Evolutionary conservation across 78 protist genomes (phyloP), one percentile per base, ranked within the genome.

Genomic region (Dictyostelium citrinum): DNA sequence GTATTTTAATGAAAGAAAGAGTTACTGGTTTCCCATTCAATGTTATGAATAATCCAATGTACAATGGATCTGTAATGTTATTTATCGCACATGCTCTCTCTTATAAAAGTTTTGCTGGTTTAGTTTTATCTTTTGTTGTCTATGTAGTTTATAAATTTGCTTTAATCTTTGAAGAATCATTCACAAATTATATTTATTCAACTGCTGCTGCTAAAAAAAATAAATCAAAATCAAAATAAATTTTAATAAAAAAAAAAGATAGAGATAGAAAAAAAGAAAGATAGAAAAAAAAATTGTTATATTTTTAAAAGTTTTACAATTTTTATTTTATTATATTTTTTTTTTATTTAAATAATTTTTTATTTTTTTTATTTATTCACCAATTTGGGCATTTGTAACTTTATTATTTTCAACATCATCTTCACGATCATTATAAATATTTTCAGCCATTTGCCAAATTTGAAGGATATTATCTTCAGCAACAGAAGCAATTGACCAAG

Each of bases 381-480:
- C 95, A 5, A 90, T 22, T 58, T 90, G 84, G 20, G 83, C 77
- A 20, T 41, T 64, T 14, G 91, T 37, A 46, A 85, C 58, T 24
- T 81, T 84, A 8, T 61, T 93, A 12, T 49, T 45, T 45, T 45
- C 60, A 49, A 49, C 5, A 75, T 83, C 96, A 12, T 82, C 96
- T 10, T 82, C 93, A 77, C 88, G 90, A n/a, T 95, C 96, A 43
- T 95, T 81, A 61, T 95, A 95, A 72, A 95, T 95, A 75, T 95
- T 95, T 80, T 90, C 95, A 22, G 95, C 98, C 97, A 98, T 98
- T 78, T 97, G 96, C 99, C 99, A 98, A 49, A 96, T 41, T 90
- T 99, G 99, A 27, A 99, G 68, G 27, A 98, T 70, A 91, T 98
- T 99, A 96, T 98, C 99, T 67, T 98, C 99, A 7, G 99, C 98